These are phyloP conservation scores for Rasamsonia emersonii DNA, from an alignment of 2,329 filamentous ascomycete genomes.

Conservation along the genomic window DNA sequence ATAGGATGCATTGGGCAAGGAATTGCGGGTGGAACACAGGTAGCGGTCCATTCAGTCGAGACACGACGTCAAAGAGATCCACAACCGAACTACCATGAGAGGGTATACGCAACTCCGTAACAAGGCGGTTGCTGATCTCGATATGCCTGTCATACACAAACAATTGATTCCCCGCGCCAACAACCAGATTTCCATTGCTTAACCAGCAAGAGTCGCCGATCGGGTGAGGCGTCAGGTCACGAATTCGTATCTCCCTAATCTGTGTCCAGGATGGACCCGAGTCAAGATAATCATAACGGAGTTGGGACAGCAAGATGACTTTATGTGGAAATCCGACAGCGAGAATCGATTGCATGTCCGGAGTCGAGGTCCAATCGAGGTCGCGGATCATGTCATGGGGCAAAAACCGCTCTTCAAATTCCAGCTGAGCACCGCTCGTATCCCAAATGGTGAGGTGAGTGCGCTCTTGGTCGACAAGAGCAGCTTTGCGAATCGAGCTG, in stretches of 20 bases:
- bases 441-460: slow-evolving; percentile 87
- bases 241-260: slow-evolving; percentile 72
- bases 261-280: slow-evolving; percentile 83
- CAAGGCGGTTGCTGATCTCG: slow-evolving; percentile 52
- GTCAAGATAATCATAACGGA: slow-evolving; percentile 86
- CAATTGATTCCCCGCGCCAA: slow-evolving; percentile 85
- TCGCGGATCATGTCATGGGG: slow-evolving; percentile 69
- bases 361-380: slow-evolving; percentile 89
- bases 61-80: slow-evolving; percentile 74
- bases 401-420: slow-evolving; percentile 69
- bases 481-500: slow-evolving; percentile 78
- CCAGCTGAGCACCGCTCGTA: slow-evolving; percentile 68
- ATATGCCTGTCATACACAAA: slow-evolving; percentile 77
- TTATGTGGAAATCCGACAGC: slow-evolving; percentile 88
- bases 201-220: slow-evolving; percentile 94
- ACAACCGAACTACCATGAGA: slow-evolving; percentile 42
- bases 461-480: slow-evolving; percentile 64
- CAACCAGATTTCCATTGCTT: slow-evolving; percentile 71
- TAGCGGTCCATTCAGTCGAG: slow-evolving; percentile 74
- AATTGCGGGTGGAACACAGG: slow-evolving; percentile 91
- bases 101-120: slow-evolving; percentile 46
- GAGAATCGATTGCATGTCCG: slow-evolving; percentile 78
- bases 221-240: slow-evolving; percentile 74
- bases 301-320: slow-evolving; percentile 72
- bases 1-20: slow-evolving; percentile 73